Percentiles rank a stretch among this genome's conserved stretches.
These are phyloP conservation scores for Salix udensis DNA, from an alignment of 345 rosid species.

Conservation along the genomic window DNA sequence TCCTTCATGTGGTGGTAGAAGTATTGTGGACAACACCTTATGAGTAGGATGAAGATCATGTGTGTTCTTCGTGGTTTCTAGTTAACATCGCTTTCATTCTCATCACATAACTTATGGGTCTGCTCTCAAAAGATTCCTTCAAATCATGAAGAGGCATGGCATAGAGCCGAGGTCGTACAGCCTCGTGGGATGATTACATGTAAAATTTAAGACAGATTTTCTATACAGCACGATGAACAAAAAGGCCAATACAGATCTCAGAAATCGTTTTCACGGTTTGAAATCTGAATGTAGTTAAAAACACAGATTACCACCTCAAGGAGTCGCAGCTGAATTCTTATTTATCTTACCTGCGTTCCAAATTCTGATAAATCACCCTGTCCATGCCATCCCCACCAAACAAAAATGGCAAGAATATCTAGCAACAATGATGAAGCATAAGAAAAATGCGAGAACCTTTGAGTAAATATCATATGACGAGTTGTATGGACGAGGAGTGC, in stretches of 20 bases:
- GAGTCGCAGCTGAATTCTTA: neutral
- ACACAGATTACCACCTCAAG: neutral
- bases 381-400: neutral
- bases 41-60: neutral
- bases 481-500: neutral
- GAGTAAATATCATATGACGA: neutral
- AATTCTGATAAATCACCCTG: neutral
- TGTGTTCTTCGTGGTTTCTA: neutral
- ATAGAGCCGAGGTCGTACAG: neutral
- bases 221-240: neutral
- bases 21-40: neutral
- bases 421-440: neutral
- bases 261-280: neutral
- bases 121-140: neutral
- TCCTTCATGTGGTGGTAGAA: neutral
- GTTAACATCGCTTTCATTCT: neutral
- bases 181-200: neutral
- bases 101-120: neutral
- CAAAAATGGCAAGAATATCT: neutral
- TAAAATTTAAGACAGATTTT: no score
- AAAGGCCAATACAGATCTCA: neutral
- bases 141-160: neutral
- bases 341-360: neutral
- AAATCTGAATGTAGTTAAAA: neutral
- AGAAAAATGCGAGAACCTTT: neutral